A percentile compares a stretch with the other conserved stretches of the same genome.
Evolutionary conservation across 208 protist genomes (phyloP).

Genomic region (Trypanosoma brucei): DNA sequence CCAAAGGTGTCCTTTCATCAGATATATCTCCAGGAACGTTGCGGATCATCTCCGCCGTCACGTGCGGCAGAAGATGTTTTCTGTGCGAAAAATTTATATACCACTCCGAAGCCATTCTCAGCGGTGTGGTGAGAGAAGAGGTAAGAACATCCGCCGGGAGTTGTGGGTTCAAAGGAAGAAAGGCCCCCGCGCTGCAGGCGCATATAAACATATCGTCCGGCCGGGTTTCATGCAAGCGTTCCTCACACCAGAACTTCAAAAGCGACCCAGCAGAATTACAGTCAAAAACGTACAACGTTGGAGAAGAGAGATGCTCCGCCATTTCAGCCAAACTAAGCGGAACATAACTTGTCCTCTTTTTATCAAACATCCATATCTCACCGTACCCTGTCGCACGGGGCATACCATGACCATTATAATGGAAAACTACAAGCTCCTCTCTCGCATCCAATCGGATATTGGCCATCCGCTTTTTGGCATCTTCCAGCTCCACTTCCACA

Average conservation of each 20-base stretch:
- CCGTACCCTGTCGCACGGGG: conserved; percentile 94
- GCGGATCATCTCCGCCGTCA: conserved; percentile 85
- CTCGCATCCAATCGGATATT: conserved; percentile 72
- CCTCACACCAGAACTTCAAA: conserved; percentile 74
- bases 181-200: conserved; percentile 92
- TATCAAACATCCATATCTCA: conserved; percentile 99
- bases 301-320: conserved; percentile 87
- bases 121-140: conserved; percentile 97
- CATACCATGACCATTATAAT: conserved; percentile 99
- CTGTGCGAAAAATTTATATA: conserved; percentile 82
- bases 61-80: conserved; percentile 76
- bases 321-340: conserved; percentile 96
- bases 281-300: conserved; percentile 98
- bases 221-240: conserved; percentile 52
- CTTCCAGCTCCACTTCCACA: conserved; percentile 94
- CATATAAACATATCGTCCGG: conserved; percentile 94
- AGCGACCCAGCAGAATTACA: conserved; percentile 93
- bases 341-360: conserved; percentile 97
- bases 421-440: conserved; percentile 94
- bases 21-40: conserved; percentile 56
- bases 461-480: conserved; percentile 83
- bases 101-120: conserved; percentile 95
- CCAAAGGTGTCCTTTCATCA: conserved; percentile 89
- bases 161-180: conserved; percentile 95
- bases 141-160: conserved; percentile 99